A percentile compares a stretch with the other conserved stretches of the same genome.
Evolutionary conservation across 2,329 filamentous ascomycete genomes (phyloP).

Genomic region (Nemania bipapillata): DNA sequence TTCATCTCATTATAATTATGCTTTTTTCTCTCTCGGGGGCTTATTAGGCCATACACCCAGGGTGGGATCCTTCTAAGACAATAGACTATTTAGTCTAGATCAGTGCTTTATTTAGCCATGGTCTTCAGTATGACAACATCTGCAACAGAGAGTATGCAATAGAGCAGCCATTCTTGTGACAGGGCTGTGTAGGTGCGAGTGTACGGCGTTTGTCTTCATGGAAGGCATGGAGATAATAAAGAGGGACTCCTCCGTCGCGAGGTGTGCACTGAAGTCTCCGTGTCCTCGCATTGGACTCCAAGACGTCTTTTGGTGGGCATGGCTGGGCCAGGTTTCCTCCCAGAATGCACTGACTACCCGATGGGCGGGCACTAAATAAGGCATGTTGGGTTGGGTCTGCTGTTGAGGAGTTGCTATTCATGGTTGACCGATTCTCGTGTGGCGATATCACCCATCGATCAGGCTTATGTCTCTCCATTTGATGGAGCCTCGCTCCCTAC

Average conservation of each 20-base stretch:
- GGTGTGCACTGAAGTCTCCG: not conserved
- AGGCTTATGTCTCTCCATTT: not conserved
- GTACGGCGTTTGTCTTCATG: slow-evolving; percentile 1
- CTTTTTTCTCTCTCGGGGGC: not conserved
- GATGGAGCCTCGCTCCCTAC: not conserved
- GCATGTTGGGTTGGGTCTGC: not conserved
- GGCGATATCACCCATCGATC: not conserved
- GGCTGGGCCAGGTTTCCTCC: not conserved
- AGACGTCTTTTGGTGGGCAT: not conserved
- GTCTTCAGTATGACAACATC: not conserved
- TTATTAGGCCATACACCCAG: not conserved
- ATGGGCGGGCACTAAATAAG: not conserved
- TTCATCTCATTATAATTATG: not conserved
- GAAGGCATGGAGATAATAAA: not conserved
- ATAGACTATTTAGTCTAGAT: not conserved
- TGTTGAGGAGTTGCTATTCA: not conserved
- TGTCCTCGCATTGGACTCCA: not conserved
- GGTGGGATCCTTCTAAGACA: not conserved
- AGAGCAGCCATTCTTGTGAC: not conserved
- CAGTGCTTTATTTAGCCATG: not conserved
- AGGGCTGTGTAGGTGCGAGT: slow-evolving; percentile 12
- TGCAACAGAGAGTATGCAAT: not conserved
- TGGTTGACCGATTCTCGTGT: not conserved
- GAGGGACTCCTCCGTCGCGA: not conserved
- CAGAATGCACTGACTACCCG: not conserved